Base-by-base conservation (phyloP, 768 basidiomycete genomes). In the Kondoa subrosea region DNA sequence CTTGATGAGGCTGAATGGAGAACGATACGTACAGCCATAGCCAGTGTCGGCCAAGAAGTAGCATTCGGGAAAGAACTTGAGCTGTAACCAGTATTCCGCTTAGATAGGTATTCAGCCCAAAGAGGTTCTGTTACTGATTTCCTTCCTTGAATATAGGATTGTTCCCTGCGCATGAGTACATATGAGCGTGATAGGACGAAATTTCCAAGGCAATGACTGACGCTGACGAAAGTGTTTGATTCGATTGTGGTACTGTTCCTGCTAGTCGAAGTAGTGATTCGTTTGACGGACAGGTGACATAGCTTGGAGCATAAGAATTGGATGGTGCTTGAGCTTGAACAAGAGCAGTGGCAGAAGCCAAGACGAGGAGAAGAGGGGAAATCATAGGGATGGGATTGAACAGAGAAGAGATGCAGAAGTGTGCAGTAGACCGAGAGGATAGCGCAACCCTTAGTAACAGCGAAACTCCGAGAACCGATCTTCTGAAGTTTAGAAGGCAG, bases 11-110 rank as follows among this genome's bases (percentile, higher is more conserved):
- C n/a, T n/a, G n/a, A n/a, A n/a, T n/a, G n/a, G n/a, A n/a, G n/a
- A n/a, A n/a, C n/a, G n/a, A n/a, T n/a, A n/a, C n/a, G n/a, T 50
- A 87, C 77, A 0, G 86, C 86, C 63, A 87, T 78, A 1, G 82
- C 86, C 29, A 87, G 76, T 32, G 71, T 78, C 2, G 81, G 81
- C 57, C 33, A 34, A 29, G 56, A 40, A n/a, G 34, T 14, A 3
- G 61, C 16, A 33, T 27, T 30, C 14, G 3, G 14, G 27, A 63
- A 27, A 8, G 33, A 32, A 16, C 29, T 31, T 3, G 61, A 27
- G 30, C 8, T 12, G n/a, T 63, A 63, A 32, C 61, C 61, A 17
- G 61, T 63, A 8, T 27, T 63, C 3, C 61, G 15, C 14, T 27
- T 21, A 12, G n/a, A n/a, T 2, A 63, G 61, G 29, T 33, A 63